Conservation (phyloP, 2,329 filamentous ascomycete species). For the Fusarium oxysporum region DNA sequence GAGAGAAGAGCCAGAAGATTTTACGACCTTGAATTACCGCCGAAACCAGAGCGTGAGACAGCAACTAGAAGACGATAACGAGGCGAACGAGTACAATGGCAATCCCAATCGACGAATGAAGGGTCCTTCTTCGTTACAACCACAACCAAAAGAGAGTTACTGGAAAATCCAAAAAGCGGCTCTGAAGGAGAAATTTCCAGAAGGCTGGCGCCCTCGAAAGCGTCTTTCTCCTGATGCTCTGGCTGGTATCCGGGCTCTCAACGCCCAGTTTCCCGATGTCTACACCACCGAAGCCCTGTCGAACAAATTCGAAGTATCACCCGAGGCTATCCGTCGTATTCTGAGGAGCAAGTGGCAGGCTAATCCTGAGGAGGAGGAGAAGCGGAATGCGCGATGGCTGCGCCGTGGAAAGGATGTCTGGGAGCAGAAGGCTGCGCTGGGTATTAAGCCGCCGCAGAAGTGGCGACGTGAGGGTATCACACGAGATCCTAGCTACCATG, state of each 20-base stretch:
- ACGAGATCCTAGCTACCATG: constrained; percentile 57
- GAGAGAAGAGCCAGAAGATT: not conserved
- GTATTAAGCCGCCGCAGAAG: constrained; percentile 69
- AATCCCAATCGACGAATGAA: constrained; percentile 14
- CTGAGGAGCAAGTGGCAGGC: constrained; percentile 82
- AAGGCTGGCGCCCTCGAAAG: constrained; percentile 86
- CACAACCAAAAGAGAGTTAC: constrained; percentile 52
- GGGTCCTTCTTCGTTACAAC: constrained; percentile 27
- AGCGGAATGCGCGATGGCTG: constrained; percentile 71
- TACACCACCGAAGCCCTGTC: constrained; percentile 83
- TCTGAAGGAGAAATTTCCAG: constrained; percentile 80
- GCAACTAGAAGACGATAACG: not conserved
- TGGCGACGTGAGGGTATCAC: constrained; percentile 69
- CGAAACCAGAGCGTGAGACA: not conserved
- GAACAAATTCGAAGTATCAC: constrained; percentile 83
- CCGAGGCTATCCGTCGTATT: constrained; percentile 89
- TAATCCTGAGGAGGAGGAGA: constrained; percentile 66
- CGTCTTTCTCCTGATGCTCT: constrained; percentile 91
- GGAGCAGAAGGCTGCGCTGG: constrained; percentile 68
- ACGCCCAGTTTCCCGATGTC: constrained; percentile 78
- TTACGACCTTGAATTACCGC: not conserved
- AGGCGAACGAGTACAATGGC: not conserved
- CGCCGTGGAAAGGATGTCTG: constrained; percentile 70
- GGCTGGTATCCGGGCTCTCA: constrained; percentile 86
- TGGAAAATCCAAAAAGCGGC: constrained; percentile 85